Conservation (phyloP, 1,284 basidiomycete genomes). For the Malassezia globosa region DNA sequence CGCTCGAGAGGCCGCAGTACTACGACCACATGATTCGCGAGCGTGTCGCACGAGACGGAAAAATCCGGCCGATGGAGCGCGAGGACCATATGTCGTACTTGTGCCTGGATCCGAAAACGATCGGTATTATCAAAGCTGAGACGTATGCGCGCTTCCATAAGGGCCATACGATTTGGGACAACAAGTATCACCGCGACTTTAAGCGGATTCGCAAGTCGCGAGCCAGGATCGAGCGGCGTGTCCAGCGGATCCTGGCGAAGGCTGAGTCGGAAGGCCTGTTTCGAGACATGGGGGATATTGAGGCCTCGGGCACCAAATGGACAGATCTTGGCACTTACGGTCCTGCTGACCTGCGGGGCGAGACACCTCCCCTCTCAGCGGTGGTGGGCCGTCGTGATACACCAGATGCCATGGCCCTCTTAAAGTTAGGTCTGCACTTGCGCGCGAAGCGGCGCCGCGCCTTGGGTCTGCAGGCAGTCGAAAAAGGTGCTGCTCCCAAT, state of each 20-base stretch:
- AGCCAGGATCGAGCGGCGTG: slow-evolving; percentile 14
- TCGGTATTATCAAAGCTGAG: slow-evolving; percentile 50
- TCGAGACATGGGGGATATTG: slow-evolving; percentile 5
- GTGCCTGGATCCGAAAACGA: slow-evolving; percentile 55
- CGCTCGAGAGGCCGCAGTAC: slow-evolving; percentile 33
- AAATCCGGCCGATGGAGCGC: slow-evolving; percentile 66
- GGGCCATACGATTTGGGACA: slow-evolving; percentile 29
- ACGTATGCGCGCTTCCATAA: slow-evolving; percentile 23
- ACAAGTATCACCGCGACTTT: slow-evolving; percentile 19
- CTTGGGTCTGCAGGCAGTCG: background rate
- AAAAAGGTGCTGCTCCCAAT: background rate
- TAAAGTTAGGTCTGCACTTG: slow-evolving; percentile 14
- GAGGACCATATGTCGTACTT: slow-evolving; percentile 59
- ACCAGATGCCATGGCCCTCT: slow-evolving; percentile 11
- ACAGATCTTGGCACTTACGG: slow-evolving; percentile 19
- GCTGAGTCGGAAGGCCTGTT: slow-evolving; percentile 22
- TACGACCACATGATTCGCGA: slow-evolving; percentile 64
- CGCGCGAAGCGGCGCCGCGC: slow-evolving; percentile 12
- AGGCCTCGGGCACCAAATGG: slow-evolving; percentile 11
- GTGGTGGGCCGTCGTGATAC: slow-evolving; percentile 26
- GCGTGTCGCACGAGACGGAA: slow-evolving; percentile 66
- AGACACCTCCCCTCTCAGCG: slow-evolving; percentile 25
- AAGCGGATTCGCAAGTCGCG: slow-evolving; percentile 17
- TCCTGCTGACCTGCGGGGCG: slow-evolving; percentile 20
- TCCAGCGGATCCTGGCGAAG: slow-evolving; percentile 11